Evolutionary conservation across 2,329 filamentous ascomycete genomes (phyloP).

Genomic region (Purpureocillium lavendulum): DNA sequence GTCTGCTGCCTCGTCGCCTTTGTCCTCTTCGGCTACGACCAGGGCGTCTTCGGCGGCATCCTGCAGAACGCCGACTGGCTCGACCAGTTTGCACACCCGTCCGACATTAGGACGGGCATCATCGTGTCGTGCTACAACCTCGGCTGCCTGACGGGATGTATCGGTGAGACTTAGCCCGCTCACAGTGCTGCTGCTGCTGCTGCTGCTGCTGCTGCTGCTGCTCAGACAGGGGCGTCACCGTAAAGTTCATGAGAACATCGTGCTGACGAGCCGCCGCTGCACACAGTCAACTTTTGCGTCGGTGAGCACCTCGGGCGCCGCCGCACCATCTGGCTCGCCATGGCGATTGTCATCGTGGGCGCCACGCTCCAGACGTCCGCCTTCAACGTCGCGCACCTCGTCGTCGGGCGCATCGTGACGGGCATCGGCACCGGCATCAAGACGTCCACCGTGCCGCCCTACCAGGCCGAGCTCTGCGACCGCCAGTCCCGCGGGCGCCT

Average conservation of each 20-base stretch:
- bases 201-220: too few species aligned
- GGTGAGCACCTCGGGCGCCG: constrained; percentile 36
- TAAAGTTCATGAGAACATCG: too few species aligned
- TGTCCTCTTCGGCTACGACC: constrained; percentile 33
- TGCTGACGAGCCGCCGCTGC: constrained; percentile 14
- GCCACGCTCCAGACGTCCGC: constrained; percentile 35
- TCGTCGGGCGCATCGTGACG: constrained; percentile 36
- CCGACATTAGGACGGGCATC: constrained; percentile 17
- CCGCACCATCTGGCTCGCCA: constrained; percentile 31
- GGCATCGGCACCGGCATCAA: constrained; percentile 37
- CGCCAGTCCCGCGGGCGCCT: constrained; percentile 36
- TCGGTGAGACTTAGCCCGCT: constrained; percentile 7
- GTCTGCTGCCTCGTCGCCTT: constrained; percentile 16
- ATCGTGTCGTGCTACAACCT: constrained; percentile 27
- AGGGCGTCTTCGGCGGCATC: constrained; percentile 39
- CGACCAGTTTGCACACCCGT: constrained; percentile 15
- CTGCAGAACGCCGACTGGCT: constrained; percentile 36
- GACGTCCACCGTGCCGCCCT: constrained; percentile 35
- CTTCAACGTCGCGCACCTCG: constrained; percentile 32
- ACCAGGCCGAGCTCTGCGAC: constrained; percentile 29
- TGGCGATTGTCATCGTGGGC: constrained; percentile 34
- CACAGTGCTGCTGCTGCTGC: too few species aligned
- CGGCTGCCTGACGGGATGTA: constrained; percentile 33
- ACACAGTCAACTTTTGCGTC: constrained; percentile 13
- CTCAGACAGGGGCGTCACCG: too few species aligned